Conservation (phyloP, 257 asterid species). For the Thymus quinquecostatus region DNA sequence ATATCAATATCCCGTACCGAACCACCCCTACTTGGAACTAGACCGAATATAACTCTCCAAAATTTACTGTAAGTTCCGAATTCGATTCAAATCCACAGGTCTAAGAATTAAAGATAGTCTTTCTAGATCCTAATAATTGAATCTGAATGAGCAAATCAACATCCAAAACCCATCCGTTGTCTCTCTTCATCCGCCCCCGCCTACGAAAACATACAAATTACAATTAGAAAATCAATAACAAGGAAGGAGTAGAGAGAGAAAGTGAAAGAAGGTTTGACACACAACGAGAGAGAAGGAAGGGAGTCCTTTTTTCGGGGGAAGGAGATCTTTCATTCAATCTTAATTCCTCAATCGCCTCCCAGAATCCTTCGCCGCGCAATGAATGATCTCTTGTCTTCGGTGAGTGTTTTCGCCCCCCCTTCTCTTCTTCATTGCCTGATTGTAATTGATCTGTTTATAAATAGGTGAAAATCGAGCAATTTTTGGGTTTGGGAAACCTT, state of each 20-base stretch:
- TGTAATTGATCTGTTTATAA: constrained; percentile 36
- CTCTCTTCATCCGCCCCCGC: constrained; percentile 25
- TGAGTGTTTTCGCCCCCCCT: constrained; percentile 25
- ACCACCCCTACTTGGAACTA: no score
- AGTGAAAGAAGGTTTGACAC: constrained; percentile 22
- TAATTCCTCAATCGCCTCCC: constrained; percentile 40
- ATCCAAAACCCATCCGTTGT: no score
- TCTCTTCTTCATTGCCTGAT: constrained; percentile 22
- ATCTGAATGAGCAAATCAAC: no score
- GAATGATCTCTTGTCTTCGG: constrained; percentile 75
- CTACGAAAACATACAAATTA: constrained; percentile 16
- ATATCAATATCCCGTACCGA: no score
- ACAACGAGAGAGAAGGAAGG: constrained; percentile 15
- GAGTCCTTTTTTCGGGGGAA: constrained; percentile 28
- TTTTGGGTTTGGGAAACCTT: constrained; percentile 4
- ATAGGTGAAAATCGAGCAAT: constrained; percentile 19
- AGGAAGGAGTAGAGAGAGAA: constrained; percentile 31
- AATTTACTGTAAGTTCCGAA: no score
- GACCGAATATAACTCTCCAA: no score
- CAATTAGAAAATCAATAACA: constrained; percentile 21
- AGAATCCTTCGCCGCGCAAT: constrained; percentile 39
- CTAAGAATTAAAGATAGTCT: no score
- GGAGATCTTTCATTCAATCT: constrained; percentile 36
- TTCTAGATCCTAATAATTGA: no score
- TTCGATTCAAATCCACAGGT: no score